Base-by-base conservation (phyloP, 2,329 filamentous ascomycete species). In the Xylaria polymorpha region DNA sequence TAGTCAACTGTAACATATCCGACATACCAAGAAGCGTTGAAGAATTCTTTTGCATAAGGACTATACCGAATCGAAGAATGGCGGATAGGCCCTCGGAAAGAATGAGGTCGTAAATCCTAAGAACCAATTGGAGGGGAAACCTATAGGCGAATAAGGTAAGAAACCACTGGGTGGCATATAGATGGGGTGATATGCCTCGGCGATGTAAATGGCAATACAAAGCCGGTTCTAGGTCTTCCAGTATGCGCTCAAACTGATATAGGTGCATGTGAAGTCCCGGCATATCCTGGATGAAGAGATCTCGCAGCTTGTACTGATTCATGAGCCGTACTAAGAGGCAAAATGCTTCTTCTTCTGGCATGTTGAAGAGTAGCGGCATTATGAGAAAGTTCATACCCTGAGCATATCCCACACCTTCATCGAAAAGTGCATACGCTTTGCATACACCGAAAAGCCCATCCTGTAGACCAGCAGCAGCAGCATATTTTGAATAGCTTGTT, bases 141-240 rank as follows among this genome's bases (percentile, higher is more conserved):
- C 97, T 92, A 80, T 99, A 99, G 39, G 95, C 94, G 78, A 99
- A 99, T n/a, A 99, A 86, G 0, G 96, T 99, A 59, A 99, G 87
- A 81, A 99, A 99, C 96, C 96, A 99, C 80, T 99, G 96, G 0
- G 96, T 99, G 53, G 96, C 96, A 79, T 99, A 99, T 9, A 99
- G 86, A 77, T 97, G 94, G 0, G 96, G 92, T 9, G 92, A 92
- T 64, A 99, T 96, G 72, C 93, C 91, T 65, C 92, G 90, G 67
- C 96, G 91, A 77, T 93, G 92, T 65, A 99, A 88, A 80, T 99
- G 96, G 79, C 95, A 98, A 81, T 97, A 98, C 7, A 99, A 84
- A 1, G 94, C 94, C 1, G 97, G 96, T 78, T 99, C 95, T 51
- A 95, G 85, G 75, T 99, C 96, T 81, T 99, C 96, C 35, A 99